Base-by-base conservation (phyloP, 176 grass and related monocot genomes). In the Zoysia japonica region DNA sequence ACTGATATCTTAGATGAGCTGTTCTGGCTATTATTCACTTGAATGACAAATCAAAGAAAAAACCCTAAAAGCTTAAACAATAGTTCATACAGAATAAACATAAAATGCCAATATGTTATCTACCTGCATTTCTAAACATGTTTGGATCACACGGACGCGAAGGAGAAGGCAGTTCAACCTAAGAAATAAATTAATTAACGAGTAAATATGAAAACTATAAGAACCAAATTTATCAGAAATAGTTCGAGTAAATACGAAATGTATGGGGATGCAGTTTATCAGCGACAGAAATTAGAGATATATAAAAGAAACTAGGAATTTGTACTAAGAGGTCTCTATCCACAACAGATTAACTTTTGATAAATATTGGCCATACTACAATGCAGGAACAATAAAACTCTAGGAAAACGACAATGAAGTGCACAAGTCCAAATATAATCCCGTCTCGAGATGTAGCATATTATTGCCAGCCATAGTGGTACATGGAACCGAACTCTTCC, bases 161-260 rank as follows among this genome's bases (percentile, higher is more conserved):
- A 82, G 94, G 85, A 81, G 83, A 88, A 80, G 69, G 81, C 35
- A 85, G 47, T 86, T 90, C 92, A 50, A 68, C 91, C 95, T 98
- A 65, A 47, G 19, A 63, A 72, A 70, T 17, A 28, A 28, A 28
- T 28, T 28, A 45, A 71, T 79, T n/a, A 60, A 57, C 20, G 38
- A 62, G 61, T 72, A 55, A 52, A 72, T n/a, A 78, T 51, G 37
- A 45, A 38, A 54, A 75, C 12, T 38, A 39, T 14, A 80, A 14
- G 28, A 9, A 63, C 57, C 41, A 65, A 1, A 11, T 17, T 54
- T 70, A 67, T 59, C 13, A 68, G 9, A 57, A 57, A 57, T 57
- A 57, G 6, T 19, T 57, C 19, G 5, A 57, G 16, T 57, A 57
- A 57, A 57, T 57, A 8, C 35, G 50, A 39, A 20, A 61, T 75